Base-by-base conservation (phyloP, 1,284 basidiomycete species). In the Golubevia sp. region DNA sequence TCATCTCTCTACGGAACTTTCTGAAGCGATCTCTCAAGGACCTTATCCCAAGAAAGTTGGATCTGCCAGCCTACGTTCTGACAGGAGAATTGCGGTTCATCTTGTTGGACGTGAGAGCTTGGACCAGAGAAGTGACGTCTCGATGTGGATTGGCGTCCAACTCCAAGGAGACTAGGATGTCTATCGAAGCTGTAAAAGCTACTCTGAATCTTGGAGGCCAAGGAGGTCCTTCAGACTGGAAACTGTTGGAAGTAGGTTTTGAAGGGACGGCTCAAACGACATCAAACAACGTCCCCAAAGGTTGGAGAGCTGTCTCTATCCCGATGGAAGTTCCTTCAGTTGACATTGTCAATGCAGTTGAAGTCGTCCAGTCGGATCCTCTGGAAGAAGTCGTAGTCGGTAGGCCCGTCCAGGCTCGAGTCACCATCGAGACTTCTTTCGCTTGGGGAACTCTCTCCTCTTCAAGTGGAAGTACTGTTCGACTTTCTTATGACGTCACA, bases 401-500 rank as follows among this genome's bases (percentile, higher is more conserved):
- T 6, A 58, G 64, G 27, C 70, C 74, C 0, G 27, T 71, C 15
- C 55, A 64, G 24, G 62, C 71, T 3, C 34, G 20, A 1, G 49
- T 76, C 1, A 11, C 56, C 2, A 71, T 76, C 52, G 30, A n/a
- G 1, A 67, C 66, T 5, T 65, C 63, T 2, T 56, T 57, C 1
- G 53, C 30, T 2, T 76, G 70, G 72, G 62, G 55, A 15, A 13
- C 15, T 23, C 53, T 6, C 20, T 26, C n/a, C 7, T 13, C 58
- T 4, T 34, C 55, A 18, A 5, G 11, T 23, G n/a, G 48, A 13
- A n/a, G 55, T 8, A 34, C 18, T 51, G 25, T 56, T n/a, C 23
- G 34, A 25, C 49, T 81, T 61, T 52, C 70, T 27, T 81, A 79
- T 64, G 68, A 81, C 20, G 26, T 81, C 1, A 34, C 68, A 1